phyloP scores from a whole-genome alignment of 257 asterid species.

The Osmanthus fragrans region DNA sequence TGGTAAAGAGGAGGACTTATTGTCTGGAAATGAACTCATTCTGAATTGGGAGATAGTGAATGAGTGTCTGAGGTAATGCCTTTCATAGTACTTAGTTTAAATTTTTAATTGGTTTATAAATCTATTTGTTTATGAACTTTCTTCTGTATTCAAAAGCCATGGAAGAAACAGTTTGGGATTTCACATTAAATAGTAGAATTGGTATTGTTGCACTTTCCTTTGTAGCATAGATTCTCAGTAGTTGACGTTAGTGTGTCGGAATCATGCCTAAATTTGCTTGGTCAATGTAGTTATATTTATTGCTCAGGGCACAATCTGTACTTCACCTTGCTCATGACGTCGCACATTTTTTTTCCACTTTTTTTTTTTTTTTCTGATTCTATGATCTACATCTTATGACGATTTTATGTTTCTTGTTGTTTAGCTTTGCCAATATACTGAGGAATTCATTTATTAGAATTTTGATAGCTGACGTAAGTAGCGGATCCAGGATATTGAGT shows the following conservation, averaged over 20 bases:
- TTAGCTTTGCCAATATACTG: not conserved
- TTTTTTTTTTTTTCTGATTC: not conserved
- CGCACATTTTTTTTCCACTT: not conserved
- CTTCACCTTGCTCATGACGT: not conserved
- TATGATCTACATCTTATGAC: not conserved
- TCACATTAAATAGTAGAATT: not conserved
- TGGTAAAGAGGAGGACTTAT: conserved; percentile 83
- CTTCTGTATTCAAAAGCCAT: conserved; percentile 8
- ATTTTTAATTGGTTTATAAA: conserved; percentile 13
- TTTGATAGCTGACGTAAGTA: not conserved
- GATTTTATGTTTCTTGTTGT: not conserved
- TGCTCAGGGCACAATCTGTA: not conserved
- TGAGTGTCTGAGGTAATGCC: conserved; percentile 33
- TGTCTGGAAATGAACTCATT: conserved; percentile 94
- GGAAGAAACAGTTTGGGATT: not conserved
- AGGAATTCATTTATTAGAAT: not conserved
- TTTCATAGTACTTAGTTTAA: not conserved
- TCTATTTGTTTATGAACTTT: conserved; percentile 2
- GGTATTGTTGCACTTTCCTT: not conserved
- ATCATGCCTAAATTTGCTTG: conserved; percentile 6
- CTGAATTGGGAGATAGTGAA: conserved; percentile 29
- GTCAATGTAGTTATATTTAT: not conserved
- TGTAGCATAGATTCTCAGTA: not conserved
- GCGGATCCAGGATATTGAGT: too few relatives aligned
- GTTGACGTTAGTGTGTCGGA: not conserved